Evolutionary conservation across 352 stramenopile species (phyloP).

Genomic region (Globisporangium parvum): DNA sequence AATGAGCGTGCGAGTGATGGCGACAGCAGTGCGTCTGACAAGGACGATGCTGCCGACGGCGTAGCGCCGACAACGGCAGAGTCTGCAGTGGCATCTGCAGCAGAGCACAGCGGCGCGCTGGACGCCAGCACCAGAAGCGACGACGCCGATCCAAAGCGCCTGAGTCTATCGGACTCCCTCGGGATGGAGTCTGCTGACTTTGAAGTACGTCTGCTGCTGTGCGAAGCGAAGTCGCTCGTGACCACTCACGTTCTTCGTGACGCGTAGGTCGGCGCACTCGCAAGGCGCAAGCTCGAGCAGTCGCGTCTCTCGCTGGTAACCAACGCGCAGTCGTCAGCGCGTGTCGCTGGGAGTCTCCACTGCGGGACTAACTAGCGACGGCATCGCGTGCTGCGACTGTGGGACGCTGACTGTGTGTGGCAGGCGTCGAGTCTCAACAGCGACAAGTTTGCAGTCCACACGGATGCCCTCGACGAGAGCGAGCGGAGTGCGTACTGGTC

Average conservation of each 20-base stretch:
- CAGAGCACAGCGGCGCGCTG: constrained; percentile 1
- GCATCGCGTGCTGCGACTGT: neutral
- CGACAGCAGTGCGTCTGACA: neutral
- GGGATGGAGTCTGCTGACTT: constrained; percentile 76
- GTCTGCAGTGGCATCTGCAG: constrained; percentile 1
- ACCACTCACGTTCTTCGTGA: neutral
- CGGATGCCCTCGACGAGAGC: constrained; percentile 43
- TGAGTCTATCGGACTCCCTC: constrained; percentile 62
- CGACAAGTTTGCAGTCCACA: constrained; percentile 69
- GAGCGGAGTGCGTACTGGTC: constrained; percentile 23
- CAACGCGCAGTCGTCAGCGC: neutral
- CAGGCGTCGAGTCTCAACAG: constrained; percentile 63
- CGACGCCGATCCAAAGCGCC: constrained; percentile 20
- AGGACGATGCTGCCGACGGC: neutral
- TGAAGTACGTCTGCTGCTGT: constrained; percentile 30
- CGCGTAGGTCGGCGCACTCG: constrained; percentile 39
- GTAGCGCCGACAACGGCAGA: neutral
- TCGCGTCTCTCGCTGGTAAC: constrained; percentile 49
- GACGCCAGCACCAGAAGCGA: constrained; percentile 9
- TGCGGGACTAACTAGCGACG: too few species aligned
- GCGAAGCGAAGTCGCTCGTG: neutral
- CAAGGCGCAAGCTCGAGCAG: constrained; percentile 36
- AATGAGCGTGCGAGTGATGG: constrained; percentile 14
- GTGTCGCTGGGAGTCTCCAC: too few species aligned
- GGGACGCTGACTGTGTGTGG: neutral